These are phyloP conservation scores for Phytophthora multivora DNA, from an alignment of 352 stramenopile genomes.

Conservation along the genomic window DNA sequence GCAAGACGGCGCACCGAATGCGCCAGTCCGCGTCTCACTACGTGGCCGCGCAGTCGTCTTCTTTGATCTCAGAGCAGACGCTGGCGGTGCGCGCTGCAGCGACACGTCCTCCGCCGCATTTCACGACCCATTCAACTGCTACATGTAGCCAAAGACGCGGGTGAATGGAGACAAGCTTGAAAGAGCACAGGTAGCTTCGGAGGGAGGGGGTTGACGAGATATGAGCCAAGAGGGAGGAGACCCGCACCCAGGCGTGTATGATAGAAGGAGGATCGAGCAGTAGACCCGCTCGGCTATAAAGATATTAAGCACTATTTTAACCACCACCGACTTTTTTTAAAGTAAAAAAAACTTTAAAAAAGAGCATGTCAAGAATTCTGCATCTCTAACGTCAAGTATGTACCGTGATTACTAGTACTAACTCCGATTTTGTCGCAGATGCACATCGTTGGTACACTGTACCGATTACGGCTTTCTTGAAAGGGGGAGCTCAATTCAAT, in stretches of 20 bases:
- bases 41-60: conserved; percentile 27
- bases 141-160: conserved; percentile 1
- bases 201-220: conserved; percentile 6
- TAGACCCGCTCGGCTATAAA: conserved; percentile 17
- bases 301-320: conserved; percentile 39
- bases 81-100: conserved; percentile 23
- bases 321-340: not conserved
- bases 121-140: conserved; percentile 19
- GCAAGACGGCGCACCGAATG: conserved; percentile 63
- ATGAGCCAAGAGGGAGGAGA: conserved; percentile 1
- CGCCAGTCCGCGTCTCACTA: conserved; percentile 40
- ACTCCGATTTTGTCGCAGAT: conserved; percentile 16
- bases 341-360: too few species aligned
- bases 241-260: conserved; percentile 20
- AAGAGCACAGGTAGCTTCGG: conserved; percentile 24
- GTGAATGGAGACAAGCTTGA: conserved; percentile 5
- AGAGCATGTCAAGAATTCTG: too few species aligned
- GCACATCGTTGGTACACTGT: not conserved
- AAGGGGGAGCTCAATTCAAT: conserved; percentile 16
- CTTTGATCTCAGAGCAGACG: conserved; percentile 23
- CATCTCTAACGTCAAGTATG: too few species aligned
- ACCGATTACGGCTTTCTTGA: conserved; percentile 11
- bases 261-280: conserved; percentile 14
- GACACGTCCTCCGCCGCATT: conserved; percentile 24
- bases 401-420: not conserved